Conservation (phyloP, 1,284 basidiomycete species). For the Amylostereum chailletii region DNA sequence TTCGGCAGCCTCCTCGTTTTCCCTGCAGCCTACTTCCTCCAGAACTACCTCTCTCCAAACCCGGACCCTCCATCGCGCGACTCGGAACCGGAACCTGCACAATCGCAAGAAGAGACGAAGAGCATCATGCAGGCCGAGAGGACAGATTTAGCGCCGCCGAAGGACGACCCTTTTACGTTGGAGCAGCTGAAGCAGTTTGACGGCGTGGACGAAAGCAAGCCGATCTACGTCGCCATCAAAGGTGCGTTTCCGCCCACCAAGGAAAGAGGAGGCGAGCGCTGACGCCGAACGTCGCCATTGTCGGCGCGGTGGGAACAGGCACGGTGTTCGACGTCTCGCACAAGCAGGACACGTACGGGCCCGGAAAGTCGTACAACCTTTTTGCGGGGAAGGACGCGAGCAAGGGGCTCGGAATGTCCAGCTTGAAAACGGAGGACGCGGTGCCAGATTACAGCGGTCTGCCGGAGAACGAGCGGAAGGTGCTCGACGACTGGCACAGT, state of each 20-base stretch:
- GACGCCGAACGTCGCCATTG: no score
- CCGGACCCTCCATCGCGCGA: neutral
- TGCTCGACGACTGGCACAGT: conserved; percentile 84
- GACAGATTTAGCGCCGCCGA: conserved; percentile 63
- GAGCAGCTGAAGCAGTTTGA: conserved; percentile 64
- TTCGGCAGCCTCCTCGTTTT: conserved; percentile 8
- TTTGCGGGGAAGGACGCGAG: conserved; percentile 91
- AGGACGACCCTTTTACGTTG: conserved; percentile 67
- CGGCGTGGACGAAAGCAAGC: conserved; percentile 53
- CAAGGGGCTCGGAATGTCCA: conserved; percentile 77
- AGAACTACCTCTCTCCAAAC: neutral
- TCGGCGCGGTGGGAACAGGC: conserved; percentile 30
- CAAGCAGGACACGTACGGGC: conserved; percentile 78
- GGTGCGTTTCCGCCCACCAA: conserved; percentile 31
- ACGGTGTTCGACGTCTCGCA: conserved; percentile 79
- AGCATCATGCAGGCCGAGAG: conserved; percentile 63
- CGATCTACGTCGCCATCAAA: conserved; percentile 87
- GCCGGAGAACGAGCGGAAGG: conserved; percentile 70
- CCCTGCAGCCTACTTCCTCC: conserved; percentile 6
- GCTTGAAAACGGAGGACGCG: conserved; percentile 83
- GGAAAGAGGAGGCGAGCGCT: no score
- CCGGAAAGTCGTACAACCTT: conserved; percentile 59
- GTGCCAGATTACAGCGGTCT: conserved; percentile 81
- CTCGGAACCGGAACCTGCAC: neutral
- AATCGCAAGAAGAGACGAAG: conserved; percentile 26